These are phyloP conservation scores for Taxawa tesnikishii DNA, from an alignment of 2,329 filamentous ascomycete genomes.

Conservation along the genomic window DNA sequence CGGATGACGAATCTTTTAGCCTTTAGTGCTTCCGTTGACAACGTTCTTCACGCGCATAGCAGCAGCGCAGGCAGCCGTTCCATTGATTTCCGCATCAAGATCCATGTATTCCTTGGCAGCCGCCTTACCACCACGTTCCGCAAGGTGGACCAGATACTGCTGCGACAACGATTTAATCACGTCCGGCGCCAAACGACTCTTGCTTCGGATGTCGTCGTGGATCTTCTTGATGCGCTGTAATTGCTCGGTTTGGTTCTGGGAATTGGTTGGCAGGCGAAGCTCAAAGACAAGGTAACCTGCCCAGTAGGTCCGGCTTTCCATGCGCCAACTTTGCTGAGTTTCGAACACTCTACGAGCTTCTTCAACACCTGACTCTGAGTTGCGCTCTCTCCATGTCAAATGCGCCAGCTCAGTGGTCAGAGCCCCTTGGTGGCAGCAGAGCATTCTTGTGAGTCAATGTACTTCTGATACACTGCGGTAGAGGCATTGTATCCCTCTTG, in stretches of 20 bases:
- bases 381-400: conserved; percentile 78
- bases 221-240: conserved; percentile 69
- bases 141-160: conserved; percentile 70
- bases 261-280: conserved; percentile 62
- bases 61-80: conserved; percentile 28
- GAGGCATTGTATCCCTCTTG: conserved; percentile 75
- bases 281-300: conserved; percentile 80
- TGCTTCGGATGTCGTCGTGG: conserved; percentile 60
- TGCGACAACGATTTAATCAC: conserved; percentile 65
- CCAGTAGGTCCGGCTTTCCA: conserved; percentile 84
- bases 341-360: conserved; percentile 76
- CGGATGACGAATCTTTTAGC: no score
- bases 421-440: conserved; percentile 70
- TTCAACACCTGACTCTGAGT: conserved; percentile 52
- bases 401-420: conserved; percentile 81
- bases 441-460: conserved; percentile 61
- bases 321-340: conserved; percentile 72
- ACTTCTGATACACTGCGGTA: conserved; percentile 67
- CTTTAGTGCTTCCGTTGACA: background rate
- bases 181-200: conserved; percentile 55
- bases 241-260: conserved; percentile 51
- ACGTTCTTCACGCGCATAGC: background rate
- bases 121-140: conserved; percentile 69
- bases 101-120: conserved; percentile 76
- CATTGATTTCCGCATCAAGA: conserved; percentile 78